Conservation (phyloP, 768 basidiomycete species). For the Pleurotus tuoliensis region DNA sequence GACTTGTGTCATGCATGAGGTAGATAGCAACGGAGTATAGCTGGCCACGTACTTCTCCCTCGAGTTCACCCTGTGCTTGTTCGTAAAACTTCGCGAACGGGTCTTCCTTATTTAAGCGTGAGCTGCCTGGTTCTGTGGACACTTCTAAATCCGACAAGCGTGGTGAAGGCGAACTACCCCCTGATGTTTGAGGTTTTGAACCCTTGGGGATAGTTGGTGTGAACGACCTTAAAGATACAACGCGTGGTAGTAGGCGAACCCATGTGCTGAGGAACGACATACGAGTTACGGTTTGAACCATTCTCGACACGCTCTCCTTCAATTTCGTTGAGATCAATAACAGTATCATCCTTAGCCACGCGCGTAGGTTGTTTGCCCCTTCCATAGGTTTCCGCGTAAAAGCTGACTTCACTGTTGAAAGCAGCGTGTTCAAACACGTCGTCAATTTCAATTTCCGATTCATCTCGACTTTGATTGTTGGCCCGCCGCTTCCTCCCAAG, state of each 20-base stretch:
- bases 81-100: conserved; percentile 66
- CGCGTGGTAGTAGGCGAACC: conserved; percentile 4
- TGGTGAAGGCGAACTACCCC: background rate
- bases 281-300: conserved; percentile 1
- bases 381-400: conserved; percentile 19
- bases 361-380: conserved; percentile 35
- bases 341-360: no score
- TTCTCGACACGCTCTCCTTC: background rate
- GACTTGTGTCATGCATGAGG: background rate
- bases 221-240: background rate
- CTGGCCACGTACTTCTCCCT: conserved; percentile 23
- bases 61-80: conserved; percentile 46
- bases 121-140: no score
- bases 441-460: conserved; percentile 13
- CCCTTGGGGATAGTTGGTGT: background rate
- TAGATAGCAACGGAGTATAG: background rate
- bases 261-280: background rate
- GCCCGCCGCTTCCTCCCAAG: conserved; percentile 25
- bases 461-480: conserved; percentile 20
- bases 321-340: no score
- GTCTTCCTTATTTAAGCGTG: conserved; percentile 29
- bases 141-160: no score
- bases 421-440: conserved; percentile 1
- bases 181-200: background rate
- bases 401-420: conserved; percentile 1